Evolutionary conservation across 1,284 basidiomycete genomes (phyloP), one percentile per base, ranked within the genome.

Genomic region (Cutaneotrichosporon cutaneum): DNA sequence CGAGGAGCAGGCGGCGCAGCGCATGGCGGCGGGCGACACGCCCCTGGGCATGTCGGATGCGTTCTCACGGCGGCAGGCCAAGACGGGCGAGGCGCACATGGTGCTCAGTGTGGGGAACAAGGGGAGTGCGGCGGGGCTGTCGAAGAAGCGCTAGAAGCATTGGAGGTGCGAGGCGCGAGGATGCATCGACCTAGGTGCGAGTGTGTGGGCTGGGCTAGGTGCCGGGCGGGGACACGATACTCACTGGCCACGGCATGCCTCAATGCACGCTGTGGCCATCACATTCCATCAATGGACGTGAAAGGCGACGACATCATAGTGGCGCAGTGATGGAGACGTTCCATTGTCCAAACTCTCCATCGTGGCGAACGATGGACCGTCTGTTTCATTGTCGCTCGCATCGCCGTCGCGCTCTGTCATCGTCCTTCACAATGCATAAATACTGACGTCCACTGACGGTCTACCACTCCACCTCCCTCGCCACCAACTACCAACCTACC

Each of bases 21-120:
- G 91, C 13, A 96, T 95, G 92, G 86, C 84, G 9, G 91, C 91
- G 67, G 90, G 91, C 3, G 94, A 97, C 79, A 96, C 93, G 9
- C 92, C 94, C 4, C 80, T 92, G 54, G 93, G 90, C 72, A 95
- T 95, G 89, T 92, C 88, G 67, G 85, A 84, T 65, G 93, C 92
- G 16, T 97, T 97, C 81, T 87, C 93, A 72, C 85, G 88, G 59
- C 83, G 94, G 60, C 92, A 95, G 76, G 88, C 93, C 78, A 92
- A 91, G 81, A 87, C 90, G 13, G 94, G 94, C 1, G 90, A 94
- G 73, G 93, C 94, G 10, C 92, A 94, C 75, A 96, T 97, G 80
- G 89, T 96, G 9, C 78, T 97, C 62, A 92, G 90, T 0, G 91
- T 94, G 30, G 94, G 94, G 65, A 96, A 94, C 80, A 86, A 90